phyloP scores from a whole-genome alignment of 164 flowering plant genomes.

The Piper betle region DNA sequence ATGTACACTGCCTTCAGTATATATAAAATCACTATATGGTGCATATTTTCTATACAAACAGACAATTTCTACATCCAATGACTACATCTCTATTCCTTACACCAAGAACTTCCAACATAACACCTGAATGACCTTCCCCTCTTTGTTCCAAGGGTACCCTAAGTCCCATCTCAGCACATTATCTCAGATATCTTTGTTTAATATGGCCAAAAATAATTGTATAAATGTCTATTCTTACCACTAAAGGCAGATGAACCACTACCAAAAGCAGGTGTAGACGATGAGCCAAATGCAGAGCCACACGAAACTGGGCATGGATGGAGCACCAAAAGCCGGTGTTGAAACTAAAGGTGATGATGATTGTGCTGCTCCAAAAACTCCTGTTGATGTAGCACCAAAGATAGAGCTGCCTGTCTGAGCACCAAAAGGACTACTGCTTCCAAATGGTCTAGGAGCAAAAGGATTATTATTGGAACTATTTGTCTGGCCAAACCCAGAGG shows the following conservation, averaged over 20 bases:
- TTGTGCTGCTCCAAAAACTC: slow-evolving; percentile 74
- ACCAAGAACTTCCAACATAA: neutral
- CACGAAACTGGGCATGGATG: slow-evolving; percentile 77
- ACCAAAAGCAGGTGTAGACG: slow-evolving; percentile 72
- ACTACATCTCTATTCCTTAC: neutral
- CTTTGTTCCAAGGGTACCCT: neutral
- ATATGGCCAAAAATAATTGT: neutral
- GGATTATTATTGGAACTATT: slow-evolving; percentile 61
- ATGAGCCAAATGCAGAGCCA: slow-evolving; percentile 57
- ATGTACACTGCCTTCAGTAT: too few species aligned
- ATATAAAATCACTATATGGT: too few species aligned
- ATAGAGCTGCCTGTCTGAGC: slow-evolving; percentile 75
- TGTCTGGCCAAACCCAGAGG: slow-evolving; percentile 75
- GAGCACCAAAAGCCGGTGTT: slow-evolving; percentile 65
- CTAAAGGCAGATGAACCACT: slow-evolving; percentile 56
- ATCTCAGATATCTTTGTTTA: neutral
- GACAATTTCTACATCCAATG: neutral
- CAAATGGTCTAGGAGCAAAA: slow-evolving; percentile 91
- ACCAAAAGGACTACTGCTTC: slow-evolving; percentile 65
- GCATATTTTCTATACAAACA: too few species aligned
- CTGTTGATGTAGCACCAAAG: slow-evolving; percentile 91
- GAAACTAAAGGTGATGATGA: slow-evolving; percentile 60
- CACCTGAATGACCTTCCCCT: neutral
- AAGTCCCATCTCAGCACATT: neutral
- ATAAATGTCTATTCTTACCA: slow-evolving; percentile 17